Conservation (phyloP, 768 basidiomycete species). For the Grammothele lineata region DNA sequence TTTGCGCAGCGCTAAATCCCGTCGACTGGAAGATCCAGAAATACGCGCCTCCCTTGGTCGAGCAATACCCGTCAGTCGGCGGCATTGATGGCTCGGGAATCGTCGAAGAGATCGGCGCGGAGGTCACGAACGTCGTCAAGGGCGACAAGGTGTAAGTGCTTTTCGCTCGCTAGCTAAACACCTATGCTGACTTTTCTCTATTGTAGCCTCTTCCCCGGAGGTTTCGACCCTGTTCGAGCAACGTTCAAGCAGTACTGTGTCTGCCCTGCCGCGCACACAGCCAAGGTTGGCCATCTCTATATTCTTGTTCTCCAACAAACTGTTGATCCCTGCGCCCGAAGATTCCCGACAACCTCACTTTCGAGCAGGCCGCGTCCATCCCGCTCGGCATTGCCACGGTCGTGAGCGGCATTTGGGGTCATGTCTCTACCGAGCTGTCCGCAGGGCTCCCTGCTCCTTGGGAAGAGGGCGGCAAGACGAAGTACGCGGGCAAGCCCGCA, state of each 20-base stretch:
- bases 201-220: conserved; percentile 22
- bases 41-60: conserved; percentile 11
- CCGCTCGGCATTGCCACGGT: conserved; percentile 29
- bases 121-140: conserved; percentile 28
- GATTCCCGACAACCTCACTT: conserved; percentile 26
- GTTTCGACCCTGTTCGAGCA: conserved; percentile 10
- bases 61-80: conserved; percentile 19
- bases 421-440: conserved; percentile 3
- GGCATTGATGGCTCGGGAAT: conserved; percentile 20
- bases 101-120: conserved; percentile 29
- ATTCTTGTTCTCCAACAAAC: neutral
- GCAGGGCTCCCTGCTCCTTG: conserved; percentile 5
- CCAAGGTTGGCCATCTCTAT: conserved; percentile 15
- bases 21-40: conserved; percentile 50
- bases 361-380: conserved; percentile 28
- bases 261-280: conserved; percentile 22
- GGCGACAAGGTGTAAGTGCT: conserved; percentile 24
- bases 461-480: conserved; percentile 8
- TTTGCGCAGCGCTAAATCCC: conserved; percentile 47
- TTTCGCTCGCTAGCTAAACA: neutral
- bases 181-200: neutral
- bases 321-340: neutral
- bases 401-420: conserved; percentile 25
- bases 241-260: conserved; percentile 27
- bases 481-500: conserved; percentile 17